phyloP scores from a whole-genome alignment of 83 land plant genomes.

The Thuja plicata region DNA sequence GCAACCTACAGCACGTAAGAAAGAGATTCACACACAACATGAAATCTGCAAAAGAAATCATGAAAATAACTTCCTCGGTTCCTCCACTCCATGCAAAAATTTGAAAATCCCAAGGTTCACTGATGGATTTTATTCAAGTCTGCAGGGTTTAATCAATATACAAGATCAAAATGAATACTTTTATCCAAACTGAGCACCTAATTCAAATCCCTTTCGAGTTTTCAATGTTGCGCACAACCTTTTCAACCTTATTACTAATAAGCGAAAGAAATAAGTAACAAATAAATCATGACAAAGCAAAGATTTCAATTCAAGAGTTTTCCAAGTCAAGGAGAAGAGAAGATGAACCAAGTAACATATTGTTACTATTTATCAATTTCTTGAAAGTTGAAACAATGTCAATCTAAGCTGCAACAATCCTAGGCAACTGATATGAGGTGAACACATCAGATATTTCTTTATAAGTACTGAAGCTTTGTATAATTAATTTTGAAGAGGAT shows the following conservation, averaged over 20 bases:
- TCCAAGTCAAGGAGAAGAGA: neutral
- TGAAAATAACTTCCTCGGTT: no score
- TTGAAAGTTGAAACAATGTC: neutral
- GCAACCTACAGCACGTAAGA: no score
- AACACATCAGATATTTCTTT: neutral
- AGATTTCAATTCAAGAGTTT: neutral
- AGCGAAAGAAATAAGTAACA: neutral
- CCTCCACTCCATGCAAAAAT: no score
- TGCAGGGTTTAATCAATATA: no score
- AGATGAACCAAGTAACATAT: neutral
- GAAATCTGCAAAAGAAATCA: no score
- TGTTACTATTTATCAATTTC: neutral
- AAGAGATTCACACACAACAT: no score
- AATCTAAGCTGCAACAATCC: neutral
- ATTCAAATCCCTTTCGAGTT: neutral
- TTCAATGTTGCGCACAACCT: neutral
- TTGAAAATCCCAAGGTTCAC: no score
- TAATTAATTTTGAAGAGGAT: neutral
- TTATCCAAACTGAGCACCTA: neutral
- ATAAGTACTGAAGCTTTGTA: neutral
- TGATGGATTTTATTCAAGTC: no score
- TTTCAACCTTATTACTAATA: neutral
- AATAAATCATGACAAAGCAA: neutral
- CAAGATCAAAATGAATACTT: neutral
- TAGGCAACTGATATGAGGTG: neutral